Conservation (phyloP, 2,329 filamentous ascomycete genomes). For the Paecilomyces formosus region DNA sequence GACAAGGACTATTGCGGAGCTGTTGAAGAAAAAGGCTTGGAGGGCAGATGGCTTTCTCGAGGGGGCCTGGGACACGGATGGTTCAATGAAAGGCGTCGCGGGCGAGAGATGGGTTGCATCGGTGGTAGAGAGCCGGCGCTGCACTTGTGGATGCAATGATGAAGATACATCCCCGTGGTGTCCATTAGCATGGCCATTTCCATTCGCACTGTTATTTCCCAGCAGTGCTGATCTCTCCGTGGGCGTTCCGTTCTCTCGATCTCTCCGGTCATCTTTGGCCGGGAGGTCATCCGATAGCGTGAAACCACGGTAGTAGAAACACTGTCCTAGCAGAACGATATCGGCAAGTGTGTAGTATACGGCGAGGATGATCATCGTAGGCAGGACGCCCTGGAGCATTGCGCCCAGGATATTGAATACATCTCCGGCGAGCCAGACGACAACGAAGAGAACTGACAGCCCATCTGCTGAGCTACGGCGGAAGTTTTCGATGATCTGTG, state of each 20-base stretch:
- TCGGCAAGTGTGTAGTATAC: slow-evolving; percentile 91
- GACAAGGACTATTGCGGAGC: slow-evolving; percentile 69
- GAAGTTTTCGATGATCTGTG: slow-evolving; percentile 95
- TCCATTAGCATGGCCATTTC: slow-evolving; percentile 9
- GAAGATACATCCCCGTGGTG: slow-evolving; percentile 1
- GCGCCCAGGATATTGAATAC: slow-evolving; percentile 96
- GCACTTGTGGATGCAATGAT: background rate
- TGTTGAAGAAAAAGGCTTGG: slow-evolving; percentile 61
- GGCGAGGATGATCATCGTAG: slow-evolving; percentile 93
- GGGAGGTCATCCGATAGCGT: slow-evolving; percentile 26
- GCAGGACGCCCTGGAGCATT: slow-evolving; percentile 80
- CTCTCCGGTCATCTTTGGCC: slow-evolving; percentile 4
- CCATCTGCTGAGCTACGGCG: slow-evolving; percentile 76
- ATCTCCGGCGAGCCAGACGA: slow-evolving; percentile 89
- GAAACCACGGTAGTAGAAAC: slow-evolving; percentile 93
- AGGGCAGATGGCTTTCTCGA: slow-evolving; percentile 27
- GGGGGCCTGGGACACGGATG: slow-evolving; percentile 18
- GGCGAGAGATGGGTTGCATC: slow-evolving; percentile 67
- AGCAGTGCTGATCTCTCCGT: slow-evolving; percentile 25
- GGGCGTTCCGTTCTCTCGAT: slow-evolving; percentile 9
- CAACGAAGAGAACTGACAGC: slow-evolving; percentile 82
- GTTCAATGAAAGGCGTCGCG: slow-evolving; percentile 67
- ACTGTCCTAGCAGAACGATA: slow-evolving; percentile 78
- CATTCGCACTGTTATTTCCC: slow-evolving; percentile 4
- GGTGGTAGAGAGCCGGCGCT: slow-evolving; percentile 45